Conservation (phyloP, 306 rosid genomes). For the Urtica urens region DNA sequence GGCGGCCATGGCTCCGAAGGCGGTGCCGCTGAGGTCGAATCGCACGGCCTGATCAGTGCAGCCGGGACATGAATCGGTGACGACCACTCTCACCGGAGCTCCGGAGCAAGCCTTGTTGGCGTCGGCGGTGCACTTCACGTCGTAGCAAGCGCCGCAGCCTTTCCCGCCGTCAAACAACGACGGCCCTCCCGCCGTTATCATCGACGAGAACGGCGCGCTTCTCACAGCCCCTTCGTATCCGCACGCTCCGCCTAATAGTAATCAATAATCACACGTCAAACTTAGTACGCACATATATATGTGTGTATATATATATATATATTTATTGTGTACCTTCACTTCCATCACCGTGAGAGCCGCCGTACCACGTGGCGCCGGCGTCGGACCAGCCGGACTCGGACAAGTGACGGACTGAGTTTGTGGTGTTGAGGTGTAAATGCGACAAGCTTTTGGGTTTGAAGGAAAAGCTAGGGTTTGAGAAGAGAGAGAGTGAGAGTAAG, state of each 20-base stretch:
- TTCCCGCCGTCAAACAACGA: conserved; percentile 40
- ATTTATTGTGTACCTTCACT: conserved; percentile 32
- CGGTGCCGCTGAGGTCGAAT: conserved; percentile 73
- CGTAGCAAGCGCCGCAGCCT: conserved; percentile 81
- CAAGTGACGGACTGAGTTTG: conserved; percentile 11
- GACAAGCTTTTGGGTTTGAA: conserved; percentile 31
- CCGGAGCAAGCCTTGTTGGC: conserved; percentile 44
- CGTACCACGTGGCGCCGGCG: conserved; percentile 58
- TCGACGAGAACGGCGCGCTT: conserved; percentile 44
- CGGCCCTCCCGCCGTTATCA: conserved; percentile 59
- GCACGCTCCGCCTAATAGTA: conserved; percentile 61
- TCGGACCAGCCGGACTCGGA: conserved; percentile 29
- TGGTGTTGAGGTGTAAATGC: conserved; percentile 20
- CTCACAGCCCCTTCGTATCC: conserved; percentile 51
- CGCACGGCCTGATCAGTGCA: conserved; percentile 43
- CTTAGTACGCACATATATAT: background rate
- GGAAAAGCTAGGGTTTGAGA: conserved; percentile 24
- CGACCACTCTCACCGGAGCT: conserved; percentile 35
- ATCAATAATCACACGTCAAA: background rate
- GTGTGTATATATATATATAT: background rate
- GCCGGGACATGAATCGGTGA: conserved; percentile 65
- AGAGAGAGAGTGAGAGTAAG: background rate
- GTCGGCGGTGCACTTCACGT: conserved; percentile 57
- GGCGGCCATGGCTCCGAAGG: conserved; percentile 80
- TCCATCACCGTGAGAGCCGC: conserved; percentile 44